These are phyloP conservation scores for Orbilia quercus DNA, from an alignment of 2,329 filamentous ascomycete species.

Conservation along the genomic window DNA sequence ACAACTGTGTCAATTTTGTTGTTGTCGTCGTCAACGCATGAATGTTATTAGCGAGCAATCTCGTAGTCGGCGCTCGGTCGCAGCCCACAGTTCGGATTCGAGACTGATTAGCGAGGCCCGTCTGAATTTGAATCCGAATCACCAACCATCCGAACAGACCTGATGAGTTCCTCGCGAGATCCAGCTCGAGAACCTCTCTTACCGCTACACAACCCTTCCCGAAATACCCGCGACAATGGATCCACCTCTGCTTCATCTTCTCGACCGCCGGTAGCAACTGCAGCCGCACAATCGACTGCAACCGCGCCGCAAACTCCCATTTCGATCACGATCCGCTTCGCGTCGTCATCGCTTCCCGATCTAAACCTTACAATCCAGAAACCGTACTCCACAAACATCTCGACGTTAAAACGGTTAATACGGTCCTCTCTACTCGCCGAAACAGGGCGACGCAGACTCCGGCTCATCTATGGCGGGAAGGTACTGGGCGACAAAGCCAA, in stretches of 20 bases:
- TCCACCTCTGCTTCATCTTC: slow-evolving; percentile 31
- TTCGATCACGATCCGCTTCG: slow-evolving; percentile 87
- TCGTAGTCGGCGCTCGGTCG: too few species aligned
- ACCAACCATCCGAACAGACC: slow-evolving; percentile 1
- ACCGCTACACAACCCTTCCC: slow-evolving; percentile 28
- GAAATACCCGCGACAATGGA: slow-evolving; percentile 8
- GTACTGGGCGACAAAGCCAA: slow-evolving; percentile 80
- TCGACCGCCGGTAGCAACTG: background rate
- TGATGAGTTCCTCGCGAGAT: slow-evolving; percentile 55
- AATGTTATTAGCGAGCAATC: too few species aligned
- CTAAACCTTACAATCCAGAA: slow-evolving; percentile 79
- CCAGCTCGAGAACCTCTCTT: slow-evolving; percentile 49
- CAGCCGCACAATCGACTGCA: background rate
- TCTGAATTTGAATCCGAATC: background rate
- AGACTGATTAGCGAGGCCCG: too few species aligned
- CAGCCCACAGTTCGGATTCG: too few species aligned
- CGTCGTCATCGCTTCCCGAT: slow-evolving; percentile 81
- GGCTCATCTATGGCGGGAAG: slow-evolving; percentile 89
- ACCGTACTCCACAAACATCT: slow-evolving; percentile 76
- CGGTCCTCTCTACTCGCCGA: slow-evolving; percentile 75
- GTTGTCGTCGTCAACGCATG: too few species aligned
- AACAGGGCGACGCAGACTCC: slow-evolving; percentile 76
- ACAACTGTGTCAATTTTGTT: too few species aligned
- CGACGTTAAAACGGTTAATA: slow-evolving; percentile 83
- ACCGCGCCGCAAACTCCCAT: slow-evolving; percentile 65